Conservation (phyloP, 768 basidiomycete genomes). For the Boletus subparvulus region DNA sequence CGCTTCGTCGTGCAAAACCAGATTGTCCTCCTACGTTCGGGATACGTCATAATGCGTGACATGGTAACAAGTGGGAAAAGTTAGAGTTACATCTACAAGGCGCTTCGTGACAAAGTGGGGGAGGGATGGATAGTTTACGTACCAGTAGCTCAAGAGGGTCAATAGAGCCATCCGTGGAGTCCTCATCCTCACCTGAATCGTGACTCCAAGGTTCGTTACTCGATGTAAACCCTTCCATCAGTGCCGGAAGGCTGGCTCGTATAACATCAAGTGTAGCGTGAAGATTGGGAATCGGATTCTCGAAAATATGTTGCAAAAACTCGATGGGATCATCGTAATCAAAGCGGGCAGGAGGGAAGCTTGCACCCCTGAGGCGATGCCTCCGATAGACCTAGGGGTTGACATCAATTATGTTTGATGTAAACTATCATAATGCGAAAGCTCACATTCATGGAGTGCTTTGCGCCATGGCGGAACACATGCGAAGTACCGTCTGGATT, state of each 20-base stretch:
- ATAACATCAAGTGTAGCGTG: constrained; percentile 40
- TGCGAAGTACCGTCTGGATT: constrained; percentile 65
- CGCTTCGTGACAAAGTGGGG: constrained; percentile 26
- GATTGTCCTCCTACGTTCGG: constrained; percentile 17
- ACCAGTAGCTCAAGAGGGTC: constrained; percentile 25
- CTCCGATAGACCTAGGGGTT: constrained; percentile 26
- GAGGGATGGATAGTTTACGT: constrained; percentile 17
- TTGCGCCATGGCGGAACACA: constrained; percentile 54
- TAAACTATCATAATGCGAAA: constrained; percentile 32
- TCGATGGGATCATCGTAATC: constrained; percentile 36
- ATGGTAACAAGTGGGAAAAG: constrained; percentile 22
- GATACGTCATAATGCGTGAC: background rate
- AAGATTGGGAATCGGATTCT: constrained; percentile 44
- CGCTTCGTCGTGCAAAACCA: constrained; percentile 5
- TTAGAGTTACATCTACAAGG: constrained; percentile 33
- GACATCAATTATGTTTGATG: constrained; percentile 8
- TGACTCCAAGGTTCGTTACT: constrained; percentile 19
- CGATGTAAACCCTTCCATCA: constrained; percentile 25
- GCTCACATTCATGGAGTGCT: constrained; percentile 53
- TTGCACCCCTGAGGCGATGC: constrained; percentile 19
- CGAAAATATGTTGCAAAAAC: constrained; percentile 51
- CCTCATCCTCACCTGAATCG: constrained; percentile 37
- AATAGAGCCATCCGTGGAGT: background rate
- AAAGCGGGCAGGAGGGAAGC: constrained; percentile 27
- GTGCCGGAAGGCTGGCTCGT: constrained; percentile 31